Percentiles rank a stretch among this genome's conserved stretches.
These are phyloP conservation scores for Aspergillus sp. DNA, from an alignment of 2,329 filamentous ascomycete species.

Conservation along the genomic window DNA sequence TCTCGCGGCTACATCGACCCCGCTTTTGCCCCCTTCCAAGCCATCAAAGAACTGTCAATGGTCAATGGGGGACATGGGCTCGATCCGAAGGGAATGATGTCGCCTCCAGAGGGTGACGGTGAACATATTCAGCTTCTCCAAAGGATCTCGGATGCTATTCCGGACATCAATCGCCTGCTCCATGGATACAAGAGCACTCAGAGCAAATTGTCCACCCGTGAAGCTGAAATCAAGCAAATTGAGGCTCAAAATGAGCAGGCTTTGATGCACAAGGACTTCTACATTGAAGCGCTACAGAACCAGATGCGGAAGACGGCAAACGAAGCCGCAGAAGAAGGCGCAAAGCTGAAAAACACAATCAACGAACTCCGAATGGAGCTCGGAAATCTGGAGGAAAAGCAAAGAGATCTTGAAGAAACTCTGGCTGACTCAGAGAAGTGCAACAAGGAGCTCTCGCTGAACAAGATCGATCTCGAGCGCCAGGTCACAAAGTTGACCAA, in stretches of 20 bases:
- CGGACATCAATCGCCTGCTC: slow-evolving; percentile 41
- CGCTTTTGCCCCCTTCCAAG: slow-evolving; percentile 25
- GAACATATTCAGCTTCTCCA: slow-evolving; percentile 38
- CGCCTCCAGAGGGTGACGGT: slow-evolving; percentile 24
- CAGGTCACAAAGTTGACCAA: slow-evolving; percentile 34
- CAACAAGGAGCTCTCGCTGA: slow-evolving; percentile 40
- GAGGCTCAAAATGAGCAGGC: slow-evolving; percentile 48
- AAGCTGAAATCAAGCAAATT: slow-evolving; percentile 46
- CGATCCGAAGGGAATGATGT: slow-evolving; percentile 19
- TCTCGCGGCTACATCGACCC: slow-evolving; percentile 26
- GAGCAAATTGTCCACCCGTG: slow-evolving; percentile 45
- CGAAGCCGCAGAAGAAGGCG: slow-evolving; percentile 46
- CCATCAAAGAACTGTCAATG: slow-evolving; percentile 23
- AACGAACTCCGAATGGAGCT: slow-evolving; percentile 49
- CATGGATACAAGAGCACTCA: slow-evolving; percentile 48
- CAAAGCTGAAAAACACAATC: slow-evolving; percentile 37
- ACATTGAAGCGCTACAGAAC: slow-evolving; percentile 48
- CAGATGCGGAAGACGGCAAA: slow-evolving; percentile 47
- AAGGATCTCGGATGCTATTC: slow-evolving; percentile 43
- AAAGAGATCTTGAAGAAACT: slow-evolving; percentile 47
- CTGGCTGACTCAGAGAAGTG: slow-evolving; percentile 40
- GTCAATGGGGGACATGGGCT: slow-evolving; percentile 8
- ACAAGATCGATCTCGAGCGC: slow-evolving; percentile 41
- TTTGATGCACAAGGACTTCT: slow-evolving; percentile 49
- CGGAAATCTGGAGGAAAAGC: slow-evolving; percentile 47